Percentiles rank a stretch among this genome's conserved stretches.
phyloP scores from a whole-genome alignment of 768 basidiomycete species.

The Galerina marginata region DNA sequence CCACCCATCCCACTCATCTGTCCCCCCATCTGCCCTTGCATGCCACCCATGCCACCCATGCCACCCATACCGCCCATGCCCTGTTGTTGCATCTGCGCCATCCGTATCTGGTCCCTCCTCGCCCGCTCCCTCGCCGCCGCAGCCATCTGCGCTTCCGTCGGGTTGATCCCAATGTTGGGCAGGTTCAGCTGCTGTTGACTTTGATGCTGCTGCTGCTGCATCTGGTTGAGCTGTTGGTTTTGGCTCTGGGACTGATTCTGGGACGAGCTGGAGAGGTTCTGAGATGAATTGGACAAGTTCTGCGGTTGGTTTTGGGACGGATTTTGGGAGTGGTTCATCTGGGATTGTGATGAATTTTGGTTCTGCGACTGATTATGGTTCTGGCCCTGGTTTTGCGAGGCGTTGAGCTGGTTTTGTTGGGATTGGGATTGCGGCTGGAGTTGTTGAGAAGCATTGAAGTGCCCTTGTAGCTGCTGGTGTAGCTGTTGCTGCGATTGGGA shows the following conservation, averaged over 20 bases:
- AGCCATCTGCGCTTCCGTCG: slow-evolving; percentile 39
- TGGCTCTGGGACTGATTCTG: slow-evolving; percentile 1
- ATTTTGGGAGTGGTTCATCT: background rate
- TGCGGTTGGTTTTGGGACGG: slow-evolving; percentile 5
- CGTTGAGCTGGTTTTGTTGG: background rate
- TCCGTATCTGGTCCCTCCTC: slow-evolving; percentile 42
- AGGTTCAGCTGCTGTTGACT: slow-evolving; percentile 1
- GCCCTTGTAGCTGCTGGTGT: background rate
- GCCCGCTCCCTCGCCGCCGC: slow-evolving; percentile 38
- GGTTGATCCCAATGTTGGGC: slow-evolving; percentile 20
- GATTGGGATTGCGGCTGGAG: slow-evolving; percentile 1
- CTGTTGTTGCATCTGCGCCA: slow-evolving; percentile 38
- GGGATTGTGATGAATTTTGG: background rate
- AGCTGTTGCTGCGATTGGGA: background rate
- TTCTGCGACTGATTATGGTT: background rate
- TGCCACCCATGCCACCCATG: slow-evolving; percentile 4
- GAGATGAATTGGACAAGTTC: background rate
- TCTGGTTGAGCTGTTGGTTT: slow-evolving; percentile 4
- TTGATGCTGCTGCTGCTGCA: slow-evolving; percentile 7
- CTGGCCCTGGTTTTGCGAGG: too few species aligned
- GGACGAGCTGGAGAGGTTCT: background rate
- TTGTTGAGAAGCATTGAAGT: background rate
- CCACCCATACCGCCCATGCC: slow-evolving; percentile 20
- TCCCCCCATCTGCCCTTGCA: slow-evolving; percentile 1
- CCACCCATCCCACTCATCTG: background rate